These are phyloP conservation scores for Xylariomycetidae sp. DNA, from an alignment of 2,329 filamentous ascomycete species.

Conservation along the genomic window DNA sequence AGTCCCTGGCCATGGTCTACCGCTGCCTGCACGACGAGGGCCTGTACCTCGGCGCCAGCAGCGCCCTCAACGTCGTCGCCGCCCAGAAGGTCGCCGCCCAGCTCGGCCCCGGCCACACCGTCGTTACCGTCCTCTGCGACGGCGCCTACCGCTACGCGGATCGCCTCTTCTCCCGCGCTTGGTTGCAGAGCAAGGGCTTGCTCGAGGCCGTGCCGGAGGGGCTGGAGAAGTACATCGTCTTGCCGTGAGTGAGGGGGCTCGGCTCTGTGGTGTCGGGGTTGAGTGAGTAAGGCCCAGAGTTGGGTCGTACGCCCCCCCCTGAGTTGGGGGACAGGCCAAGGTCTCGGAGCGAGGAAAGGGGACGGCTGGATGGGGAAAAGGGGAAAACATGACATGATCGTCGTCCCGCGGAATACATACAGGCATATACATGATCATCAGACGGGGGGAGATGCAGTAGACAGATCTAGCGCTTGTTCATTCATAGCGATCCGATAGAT, in stretches of 20 bases:
- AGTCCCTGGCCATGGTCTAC: conserved; percentile 97
- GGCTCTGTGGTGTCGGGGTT: conserved; percentile 1
- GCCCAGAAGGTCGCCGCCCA: conserved; percentile 91
- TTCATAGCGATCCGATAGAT: conserved; percentile 5
- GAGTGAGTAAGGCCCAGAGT: no score
- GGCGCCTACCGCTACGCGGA: conserved; percentile 98
- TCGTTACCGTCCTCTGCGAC: conserved; percentile 91
- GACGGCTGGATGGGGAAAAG: no score
- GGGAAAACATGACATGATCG: conserved; percentile 1
- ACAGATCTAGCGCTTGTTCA: conserved; percentile 1
- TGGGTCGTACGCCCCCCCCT: no score
- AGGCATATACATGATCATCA: not conserved
- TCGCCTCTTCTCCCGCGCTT: conserved; percentile 83
- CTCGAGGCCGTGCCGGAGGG: conserved; percentile 75
- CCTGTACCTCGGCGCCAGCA: conserved; percentile 89
- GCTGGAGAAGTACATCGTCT: conserved; percentile 87
- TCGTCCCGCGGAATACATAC: not conserved
- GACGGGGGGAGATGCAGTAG: no score
- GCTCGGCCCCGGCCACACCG: conserved; percentile 79
- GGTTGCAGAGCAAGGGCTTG: conserved; percentile 82
- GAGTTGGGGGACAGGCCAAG: no score
- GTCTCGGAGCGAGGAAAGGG: no score
- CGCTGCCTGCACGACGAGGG: conserved; percentile 93
- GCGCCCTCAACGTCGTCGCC: conserved; percentile 88
- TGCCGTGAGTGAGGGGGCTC: conserved; percentile 56